These are phyloP conservation scores for Aspergillus homomorphus DNA, from an alignment of 495 filamentous ascomycete genomes.

Conservation along the genomic window DNA sequence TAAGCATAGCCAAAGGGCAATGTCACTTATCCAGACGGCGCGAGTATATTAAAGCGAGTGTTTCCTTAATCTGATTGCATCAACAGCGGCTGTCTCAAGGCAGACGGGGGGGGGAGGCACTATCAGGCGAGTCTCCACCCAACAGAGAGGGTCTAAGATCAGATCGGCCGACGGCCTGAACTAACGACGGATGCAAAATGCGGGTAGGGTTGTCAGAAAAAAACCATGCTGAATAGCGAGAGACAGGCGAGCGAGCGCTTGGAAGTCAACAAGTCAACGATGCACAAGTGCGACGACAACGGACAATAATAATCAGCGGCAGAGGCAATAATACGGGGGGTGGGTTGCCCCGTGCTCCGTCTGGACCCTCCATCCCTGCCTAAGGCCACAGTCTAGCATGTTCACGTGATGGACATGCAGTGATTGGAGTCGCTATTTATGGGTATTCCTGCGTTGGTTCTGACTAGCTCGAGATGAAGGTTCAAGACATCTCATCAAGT, in stretches of 20 bases:
- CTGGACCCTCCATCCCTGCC: not conserved
- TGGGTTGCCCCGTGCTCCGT: not conserved
- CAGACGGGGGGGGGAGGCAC: not conserved
- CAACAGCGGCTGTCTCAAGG: conserved; percentile 1
- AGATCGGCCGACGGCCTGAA: not conserved
- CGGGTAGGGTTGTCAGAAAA: not conserved
- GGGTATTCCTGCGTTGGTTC: not conserved
- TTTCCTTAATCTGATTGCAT: not conserved
- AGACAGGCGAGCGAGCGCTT: not conserved
- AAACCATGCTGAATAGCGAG: not conserved
- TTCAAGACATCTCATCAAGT: not conserved
- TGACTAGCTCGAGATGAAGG: not conserved
- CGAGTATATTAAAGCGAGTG: not conserved
- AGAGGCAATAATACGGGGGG: not conserved
- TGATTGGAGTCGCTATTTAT: conserved; percentile 2
- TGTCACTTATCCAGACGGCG: not conserved
- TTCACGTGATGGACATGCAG: not conserved
- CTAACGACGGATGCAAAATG: not conserved
- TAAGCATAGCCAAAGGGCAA: not conserved
- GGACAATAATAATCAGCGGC: not conserved
- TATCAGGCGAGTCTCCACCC: conserved; percentile 4
- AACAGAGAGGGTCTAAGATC: not conserved
- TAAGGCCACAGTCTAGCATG: too few species aligned
- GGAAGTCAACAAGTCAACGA: not conserved
- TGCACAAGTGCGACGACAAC: not conserved